These are phyloP conservation scores for Scedosporium dehoogii DNA, from an alignment of 2,329 filamentous ascomycete species.

Conservation along the genomic window DNA sequence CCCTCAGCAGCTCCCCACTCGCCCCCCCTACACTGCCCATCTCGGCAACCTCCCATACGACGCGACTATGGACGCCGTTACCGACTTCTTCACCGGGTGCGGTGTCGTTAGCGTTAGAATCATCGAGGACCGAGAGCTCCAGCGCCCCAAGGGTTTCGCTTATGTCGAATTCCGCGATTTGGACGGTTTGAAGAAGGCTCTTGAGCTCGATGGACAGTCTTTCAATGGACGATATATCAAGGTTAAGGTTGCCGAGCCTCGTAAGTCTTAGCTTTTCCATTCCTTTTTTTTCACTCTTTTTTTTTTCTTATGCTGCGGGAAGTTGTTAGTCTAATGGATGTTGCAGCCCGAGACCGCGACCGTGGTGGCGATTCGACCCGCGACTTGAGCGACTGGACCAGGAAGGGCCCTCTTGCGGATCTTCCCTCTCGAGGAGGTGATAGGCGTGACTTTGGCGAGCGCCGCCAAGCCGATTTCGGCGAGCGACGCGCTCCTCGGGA, in stretches of 20 bases:
- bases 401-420: conserved; percentile 80
- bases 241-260: conserved; percentile 93
- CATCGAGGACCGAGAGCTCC: conserved; percentile 90
- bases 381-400: conserved; percentile 83
- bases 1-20: conserved; percentile 65
- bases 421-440: conserved; percentile 32
- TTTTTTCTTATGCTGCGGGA: neutral
- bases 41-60: conserved; percentile 96
- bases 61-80: conserved; percentile 72
- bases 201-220: conserved; percentile 68
- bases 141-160: conserved; percentile 93
- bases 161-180: conserved; percentile 89
- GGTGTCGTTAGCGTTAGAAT: conserved; percentile 86
- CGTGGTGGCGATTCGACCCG: conserved; percentile 50
- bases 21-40: conserved; percentile 92
- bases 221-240: conserved; percentile 86
- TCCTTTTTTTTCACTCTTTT: neutral
- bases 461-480: conserved; percentile 40
- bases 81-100: conserved; percentile 76
- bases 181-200: conserved; percentile 84
- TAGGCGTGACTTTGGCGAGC: conserved; percentile 30
- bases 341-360: conserved; percentile 64
- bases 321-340: conserved; percentile 31
- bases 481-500: conserved; percentile 58
- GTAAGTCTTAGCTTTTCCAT: conserved; percentile 47